Percentiles rank a stretch among this genome's conserved stretches.
These are phyloP conservation scores for Rhodotorula paludigena DNA, from an alignment of 768 basidiomycete species.

Conservation along the genomic window DNA sequence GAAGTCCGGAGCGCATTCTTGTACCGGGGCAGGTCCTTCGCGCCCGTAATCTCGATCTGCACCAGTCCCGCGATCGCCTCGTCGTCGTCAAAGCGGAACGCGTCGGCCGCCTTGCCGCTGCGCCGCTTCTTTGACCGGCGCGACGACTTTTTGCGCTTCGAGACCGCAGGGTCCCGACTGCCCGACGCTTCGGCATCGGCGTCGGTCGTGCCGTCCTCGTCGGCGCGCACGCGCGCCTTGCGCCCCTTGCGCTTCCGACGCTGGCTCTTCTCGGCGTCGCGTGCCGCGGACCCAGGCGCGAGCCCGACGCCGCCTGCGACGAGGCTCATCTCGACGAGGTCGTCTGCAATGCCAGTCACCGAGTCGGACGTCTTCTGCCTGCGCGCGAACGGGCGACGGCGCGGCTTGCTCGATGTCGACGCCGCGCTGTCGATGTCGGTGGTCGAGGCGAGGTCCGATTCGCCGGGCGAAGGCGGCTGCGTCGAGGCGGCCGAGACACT, in stretches of 20 bases:
- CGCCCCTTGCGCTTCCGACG: slow-evolving; percentile 45
- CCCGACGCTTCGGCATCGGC: too few species aligned
- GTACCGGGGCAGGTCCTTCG: slow-evolving; percentile 74
- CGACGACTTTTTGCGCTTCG: slow-evolving; percentile 1
- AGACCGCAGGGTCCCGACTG: too few species aligned
- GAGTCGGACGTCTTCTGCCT: neutral
- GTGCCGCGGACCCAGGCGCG: slow-evolving; percentile 19
- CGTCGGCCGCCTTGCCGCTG: neutral
- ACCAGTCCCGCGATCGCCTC: slow-evolving; percentile 91
- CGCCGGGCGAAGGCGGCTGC: slow-evolving; percentile 37
- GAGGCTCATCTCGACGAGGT: slow-evolving; percentile 24
- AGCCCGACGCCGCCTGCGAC: neutral
- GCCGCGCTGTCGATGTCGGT: slow-evolving; percentile 16
- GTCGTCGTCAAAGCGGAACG: slow-evolving; percentile 41
- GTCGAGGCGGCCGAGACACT: slow-evolving; percentile 39
- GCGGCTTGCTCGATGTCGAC: slow-evolving; percentile 14
- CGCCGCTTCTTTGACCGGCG: neutral
- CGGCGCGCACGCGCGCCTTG: slow-evolving; percentile 22
- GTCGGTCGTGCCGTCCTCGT: neutral
- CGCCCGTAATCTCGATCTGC: slow-evolving; percentile 82
- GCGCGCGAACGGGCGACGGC: slow-evolving; percentile 5
- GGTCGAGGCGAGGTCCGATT: slow-evolving; percentile 26
- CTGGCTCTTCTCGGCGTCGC: neutral
- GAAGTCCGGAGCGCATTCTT: slow-evolving; percentile 54
- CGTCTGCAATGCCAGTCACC: slow-evolving; percentile 3